Evolutionary conservation across 179 eudicot genomes (phyloP), one percentile per base, ranked within the genome.

Genomic region (Silene noctiflora): DNA sequence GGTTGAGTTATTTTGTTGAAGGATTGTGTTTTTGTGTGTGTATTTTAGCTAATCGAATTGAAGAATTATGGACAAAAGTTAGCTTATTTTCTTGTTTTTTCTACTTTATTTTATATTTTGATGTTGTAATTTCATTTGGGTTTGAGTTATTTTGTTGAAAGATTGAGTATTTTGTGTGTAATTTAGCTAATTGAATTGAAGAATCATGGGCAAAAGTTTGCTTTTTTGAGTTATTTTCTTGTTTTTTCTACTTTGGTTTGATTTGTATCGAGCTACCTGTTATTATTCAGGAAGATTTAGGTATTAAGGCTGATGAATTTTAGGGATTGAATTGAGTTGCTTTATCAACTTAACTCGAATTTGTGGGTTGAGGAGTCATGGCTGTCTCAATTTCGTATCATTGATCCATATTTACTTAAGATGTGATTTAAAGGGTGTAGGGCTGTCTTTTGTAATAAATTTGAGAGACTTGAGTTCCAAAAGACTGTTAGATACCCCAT

Each of bases 121-220:
- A 3, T 48, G 17, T 9, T 19, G 13, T 51, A 20, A 1, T 9
- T 29, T 5, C 39, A 48, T 25, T 42, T 46, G 6, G 24, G 31
- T 24, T 64, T 75, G 78, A 46, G 25, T 39, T 75, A 31, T 7
- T 64, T 64, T 13, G 39, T 64, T 9, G 19, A 64, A 29, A 35
- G 9, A 66, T 66, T 66, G 69, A 12, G 4, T 5, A 0, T 60
- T 19, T 19, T 7, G 22, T 39, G 58, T 51, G 16, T 51, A 13
- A 14, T 13, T 51, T 51, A 51, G 58, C 58, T 14, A 51, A 51
- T 51, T 51, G n/a, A 51, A 51, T 51, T 51, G 58, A 51, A 14
- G 10, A 51, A 8, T 48, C 0, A 27, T 48, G 56, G 56, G 56
- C 4, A 48, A 14, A 48, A 48, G 14, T 14, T 14, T 0, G 42